Conservation (phyloP, 2,329 filamentous ascomycete species). For the Colletotrichum sp. region DNA sequence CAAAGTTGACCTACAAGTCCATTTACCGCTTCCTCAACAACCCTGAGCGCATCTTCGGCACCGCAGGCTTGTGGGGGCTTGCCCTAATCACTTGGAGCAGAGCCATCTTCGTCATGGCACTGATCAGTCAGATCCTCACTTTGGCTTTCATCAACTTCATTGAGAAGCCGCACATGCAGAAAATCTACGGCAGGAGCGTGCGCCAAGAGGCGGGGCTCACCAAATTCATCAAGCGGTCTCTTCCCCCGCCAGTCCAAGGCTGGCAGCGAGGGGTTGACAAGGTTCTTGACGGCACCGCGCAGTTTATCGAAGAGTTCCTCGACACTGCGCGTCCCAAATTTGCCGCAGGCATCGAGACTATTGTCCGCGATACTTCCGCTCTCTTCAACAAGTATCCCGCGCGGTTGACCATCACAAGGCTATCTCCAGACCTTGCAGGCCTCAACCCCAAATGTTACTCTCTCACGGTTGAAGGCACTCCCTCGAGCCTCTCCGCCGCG, state of each 20-base stretch:
- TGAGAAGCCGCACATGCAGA: constrained; percentile 97
- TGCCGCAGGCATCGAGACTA: constrained; percentile 82
- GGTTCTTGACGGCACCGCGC: constrained; percentile 83
- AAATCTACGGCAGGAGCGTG: constrained; percentile 86
- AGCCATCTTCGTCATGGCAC: constrained; percentile 83
- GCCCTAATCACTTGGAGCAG: constrained; percentile 92
- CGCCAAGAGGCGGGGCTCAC: constrained; percentile 89
- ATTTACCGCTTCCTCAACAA: constrained; percentile 99
- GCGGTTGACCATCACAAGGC: constrained; percentile 79
- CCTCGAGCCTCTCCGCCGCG: constrained; percentile 51
- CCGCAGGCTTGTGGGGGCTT: constrained; percentile 94
- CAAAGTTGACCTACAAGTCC: constrained; percentile 91
- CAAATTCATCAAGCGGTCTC: constrained; percentile 85
- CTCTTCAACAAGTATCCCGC: constrained; percentile 91
- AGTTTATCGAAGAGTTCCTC: constrained; percentile 90
- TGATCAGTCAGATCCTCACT: constrained; percentile 84
- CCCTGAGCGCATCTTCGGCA: constrained; percentile 90
- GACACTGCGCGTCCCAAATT: constrained; percentile 86
- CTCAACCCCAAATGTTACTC: constrained; percentile 82
- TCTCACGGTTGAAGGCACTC: constrained; percentile 73
- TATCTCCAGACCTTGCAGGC: constrained; percentile 81
- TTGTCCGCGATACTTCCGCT: constrained; percentile 86
- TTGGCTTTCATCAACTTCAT: constrained; percentile 90
- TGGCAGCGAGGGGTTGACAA: constrained; percentile 88
- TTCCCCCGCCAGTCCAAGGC: constrained; percentile 82